A percentile compares a stretch with the other conserved stretches of the same genome.
Evolutionary conservation across 768 basidiomycete genomes (phyloP).

Genomic region (Serendipita sp.): DNA sequence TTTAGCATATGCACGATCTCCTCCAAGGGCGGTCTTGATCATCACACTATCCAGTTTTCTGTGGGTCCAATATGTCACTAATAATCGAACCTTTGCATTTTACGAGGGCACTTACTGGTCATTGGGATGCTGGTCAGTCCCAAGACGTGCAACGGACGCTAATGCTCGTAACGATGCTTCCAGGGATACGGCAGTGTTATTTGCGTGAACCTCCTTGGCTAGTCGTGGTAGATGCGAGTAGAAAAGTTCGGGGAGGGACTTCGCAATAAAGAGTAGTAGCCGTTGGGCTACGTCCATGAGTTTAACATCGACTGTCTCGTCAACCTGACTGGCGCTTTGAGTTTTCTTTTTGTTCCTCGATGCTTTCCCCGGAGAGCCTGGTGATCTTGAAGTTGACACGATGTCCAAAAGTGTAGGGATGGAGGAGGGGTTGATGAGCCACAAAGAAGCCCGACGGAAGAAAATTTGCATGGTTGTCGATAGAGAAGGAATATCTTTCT

Average conservation of each 20-base stretch:
- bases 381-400: not conserved
- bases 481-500: constrained; percentile 45
- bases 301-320: not conserved
- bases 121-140: constrained; percentile 35
- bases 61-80: not conserved
- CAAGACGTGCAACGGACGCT: constrained; percentile 44
- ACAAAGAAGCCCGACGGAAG: constrained; percentile 51
- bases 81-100: not conserved
- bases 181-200: constrained; percentile 29
- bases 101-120: constrained; percentile 42
- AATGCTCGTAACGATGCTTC: constrained; percentile 65
- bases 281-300: not conserved
- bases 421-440: constrained; percentile 70
- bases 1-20: constrained; percentile 56
- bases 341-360: not conserved
- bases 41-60: constrained; percentile 17
- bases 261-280: constrained; percentile 36
- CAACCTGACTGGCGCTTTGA: not conserved
- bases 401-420: constrained; percentile 59
- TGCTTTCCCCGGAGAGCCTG: not conserved
- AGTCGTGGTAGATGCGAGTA: constrained; percentile 63
- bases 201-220: constrained; percentile 47
- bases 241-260: constrained; percentile 56
- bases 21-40: constrained; percentile 37
- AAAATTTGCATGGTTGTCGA: constrained; percentile 52